Percentiles rank a stretch among this genome's conserved stretches.
phyloP scores from a whole-genome alignment of 2,329 filamentous ascomycete genomes.

The Ampelomyces quisqualis region DNA sequence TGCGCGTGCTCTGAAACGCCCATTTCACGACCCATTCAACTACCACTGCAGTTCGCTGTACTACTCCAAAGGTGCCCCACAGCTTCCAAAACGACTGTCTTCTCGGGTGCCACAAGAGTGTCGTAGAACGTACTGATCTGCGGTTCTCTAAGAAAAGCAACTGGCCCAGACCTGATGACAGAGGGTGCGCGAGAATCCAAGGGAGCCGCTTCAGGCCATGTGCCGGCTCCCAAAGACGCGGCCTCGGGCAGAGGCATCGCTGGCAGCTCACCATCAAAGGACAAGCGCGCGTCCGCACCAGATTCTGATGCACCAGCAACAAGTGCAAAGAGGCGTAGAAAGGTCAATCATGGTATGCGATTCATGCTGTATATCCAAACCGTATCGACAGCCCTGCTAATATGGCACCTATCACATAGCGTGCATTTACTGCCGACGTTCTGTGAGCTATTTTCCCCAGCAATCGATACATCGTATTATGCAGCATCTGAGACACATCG shows the following conservation, averaged over 20 bases:
- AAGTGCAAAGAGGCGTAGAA: constrained; percentile 52
- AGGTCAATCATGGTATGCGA: constrained; percentile 54
- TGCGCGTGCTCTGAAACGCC: constrained; percentile 27
- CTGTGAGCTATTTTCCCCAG: constrained; percentile 44
- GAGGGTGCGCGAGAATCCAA: constrained; percentile 40
- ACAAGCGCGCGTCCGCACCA: constrained; percentile 31
- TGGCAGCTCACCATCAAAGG: constrained; percentile 31
- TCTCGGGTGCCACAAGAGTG: constrained; percentile 24
- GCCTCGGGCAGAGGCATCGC: constrained; percentile 32
- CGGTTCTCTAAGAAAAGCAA: constrained; percentile 27
- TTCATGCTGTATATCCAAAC: constrained; percentile 25
- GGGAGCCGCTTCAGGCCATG: constrained; percentile 38
- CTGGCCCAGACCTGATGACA: constrained; percentile 43
- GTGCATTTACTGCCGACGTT: constrained; percentile 57
- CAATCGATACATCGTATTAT: constrained; percentile 23
- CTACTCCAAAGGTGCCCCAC: constrained; percentile 34
- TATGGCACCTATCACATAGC: constrained; percentile 35
- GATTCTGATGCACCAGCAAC: constrained; percentile 35
- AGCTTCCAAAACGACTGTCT: constrained; percentile 19
- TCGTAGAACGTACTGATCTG: constrained; percentile 28
- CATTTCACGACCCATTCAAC: constrained; percentile 18
- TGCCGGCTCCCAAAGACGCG: constrained; percentile 35
- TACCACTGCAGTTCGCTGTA: constrained; percentile 20
- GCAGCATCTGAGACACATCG: constrained; percentile 18
- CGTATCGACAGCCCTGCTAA: constrained; percentile 32